phyloP scores from a whole-genome alignment of 2,329 filamentous ascomycete species.

The Fusarium drepaniforme region DNA sequence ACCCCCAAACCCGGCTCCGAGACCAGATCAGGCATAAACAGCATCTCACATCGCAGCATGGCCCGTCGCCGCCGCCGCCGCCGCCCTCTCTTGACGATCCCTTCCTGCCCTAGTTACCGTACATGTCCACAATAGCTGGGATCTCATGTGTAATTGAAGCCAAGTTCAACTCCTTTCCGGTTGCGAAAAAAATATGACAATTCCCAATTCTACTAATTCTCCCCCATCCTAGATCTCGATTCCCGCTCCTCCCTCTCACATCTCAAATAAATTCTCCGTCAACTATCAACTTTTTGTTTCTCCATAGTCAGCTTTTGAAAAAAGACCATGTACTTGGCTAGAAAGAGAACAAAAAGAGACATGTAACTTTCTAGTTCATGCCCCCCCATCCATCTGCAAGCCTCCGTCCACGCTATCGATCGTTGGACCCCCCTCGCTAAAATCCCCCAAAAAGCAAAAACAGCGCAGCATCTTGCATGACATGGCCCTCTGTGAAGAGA shows the following conservation, averaged over 20 bases:
- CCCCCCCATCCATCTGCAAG: not conserved
- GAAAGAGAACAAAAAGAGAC: not conserved
- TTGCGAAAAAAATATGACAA: not conserved
- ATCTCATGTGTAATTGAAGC: not conserved
- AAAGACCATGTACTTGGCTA: not conserved
- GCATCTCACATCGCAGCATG: not conserved
- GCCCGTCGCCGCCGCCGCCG: not conserved
- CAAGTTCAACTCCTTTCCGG: not conserved
- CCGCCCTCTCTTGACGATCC: conserved; percentile 8
- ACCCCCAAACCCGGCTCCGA: not conserved
- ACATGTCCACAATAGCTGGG: not conserved
- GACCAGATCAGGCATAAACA: not conserved
- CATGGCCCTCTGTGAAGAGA: not conserved
- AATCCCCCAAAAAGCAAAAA: conserved; percentile 2
- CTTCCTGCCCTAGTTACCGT: not conserved
- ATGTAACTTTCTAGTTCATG: conserved; percentile 6
- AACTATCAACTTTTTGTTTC: not conserved
- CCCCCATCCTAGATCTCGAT: not conserved
- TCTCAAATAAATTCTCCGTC: not conserved
- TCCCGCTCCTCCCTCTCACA: not conserved
- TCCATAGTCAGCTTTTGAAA: not conserved
- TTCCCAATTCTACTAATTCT: not conserved
- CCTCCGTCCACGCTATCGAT: not conserved
- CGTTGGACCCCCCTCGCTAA: not conserved
- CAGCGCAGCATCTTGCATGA: not conserved